Evolutionary conservation across 768 basidiomycete species (phyloP), one percentile per base, ranked within the genome.

Genomic region (Xerocomellus amylosporus): DNA sequence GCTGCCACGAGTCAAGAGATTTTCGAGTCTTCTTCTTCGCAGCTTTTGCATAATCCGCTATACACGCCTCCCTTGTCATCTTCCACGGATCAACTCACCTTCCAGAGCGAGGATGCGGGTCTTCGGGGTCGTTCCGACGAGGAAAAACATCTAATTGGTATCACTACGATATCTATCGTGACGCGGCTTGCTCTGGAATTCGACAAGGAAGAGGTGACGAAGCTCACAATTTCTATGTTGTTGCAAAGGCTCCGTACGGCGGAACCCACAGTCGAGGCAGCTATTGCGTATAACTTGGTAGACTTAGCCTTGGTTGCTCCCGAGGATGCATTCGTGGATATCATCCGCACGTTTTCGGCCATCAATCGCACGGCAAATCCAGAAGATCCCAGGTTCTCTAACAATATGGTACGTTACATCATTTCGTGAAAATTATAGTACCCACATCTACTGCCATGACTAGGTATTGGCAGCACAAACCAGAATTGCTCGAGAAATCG

Each of bases 401-500:
- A 90, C 62, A 94, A 94, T 56, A 93, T 91, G 83, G 92, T 88
- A 65, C 48, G 56, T 36, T n/a, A 26, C n/a, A 30, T 43, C 6
- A 24, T 31, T 19, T 8, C 43, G 13, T n/a, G 19, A 15, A 20
- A 14, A 26, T 31, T 12, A 20, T 24, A 33, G 19, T 53, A 13
- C 24, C 28, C 26, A 55, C 33, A 15, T 10, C 46, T 14, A 28
- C 5, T 31, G 41, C 24, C 10, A 42, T 26, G 26, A 54, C 56
- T 59, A 93, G 90, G 83, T 97, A 15, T 75, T 97, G 37, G 90
- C 92, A 10, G 93, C 94, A 5, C 93, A 96, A 70, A 96, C 93
- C 3, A 80, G 90, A 46, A 79, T 98, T 30, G 91, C 93, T 3
- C 86, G 87, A 66, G 90, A 93, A 60, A 67, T 96, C 26, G 72